Base-by-base conservation (phyloP, 1,284 basidiomycete species). In the Apiotrichum domesticum region DNA sequence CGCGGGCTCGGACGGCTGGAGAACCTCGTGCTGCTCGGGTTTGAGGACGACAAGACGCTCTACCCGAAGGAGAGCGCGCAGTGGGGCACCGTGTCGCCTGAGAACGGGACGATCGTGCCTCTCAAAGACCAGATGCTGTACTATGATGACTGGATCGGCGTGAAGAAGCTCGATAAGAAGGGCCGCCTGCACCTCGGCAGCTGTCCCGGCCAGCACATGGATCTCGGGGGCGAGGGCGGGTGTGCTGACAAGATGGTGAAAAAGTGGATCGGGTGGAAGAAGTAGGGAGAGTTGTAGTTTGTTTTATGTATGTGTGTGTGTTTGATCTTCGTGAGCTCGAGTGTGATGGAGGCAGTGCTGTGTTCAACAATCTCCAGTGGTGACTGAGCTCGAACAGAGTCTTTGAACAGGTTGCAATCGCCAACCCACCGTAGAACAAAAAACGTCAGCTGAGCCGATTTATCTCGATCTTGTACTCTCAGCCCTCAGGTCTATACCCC, bases 201-300 rank as follows among this genome's bases (percentile, higher is more conserved):
- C 34, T 97, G 93, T 71, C 80, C 85, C 34, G 89, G 89, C 7
- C 80, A 82, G 66, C 92, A 96, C 72, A 95, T 97, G 93, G 81
- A 88, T 55, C 77, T 96, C 47, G 76, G 70, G 85, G 87, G 72
- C 85, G 85, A 85, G 43, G 66, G 64, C 34, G 74, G 68, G 21
- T 78, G 72, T 55, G 74, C 57, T 0, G 74, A 83, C 55, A 60
- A 65, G 41, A 57, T 78, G 32, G 72, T 79, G 13, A 61, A 60
- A 42, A 53, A 71, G 50, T 78, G 75, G 69, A 65, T 75, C 14
- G 77, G 78, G 10, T 68, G 65, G 67, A 51, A 50, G 35, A 40
- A 50, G 40, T 47, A 52, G 40, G 11, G 41, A 6, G 14, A 11
- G 41, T 21, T 21, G 21, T 13, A 39, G 13, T 39, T 7, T 39